Conservation (phyloP, 345 rosid genomes). For the Moricandia arvensis region DNA sequence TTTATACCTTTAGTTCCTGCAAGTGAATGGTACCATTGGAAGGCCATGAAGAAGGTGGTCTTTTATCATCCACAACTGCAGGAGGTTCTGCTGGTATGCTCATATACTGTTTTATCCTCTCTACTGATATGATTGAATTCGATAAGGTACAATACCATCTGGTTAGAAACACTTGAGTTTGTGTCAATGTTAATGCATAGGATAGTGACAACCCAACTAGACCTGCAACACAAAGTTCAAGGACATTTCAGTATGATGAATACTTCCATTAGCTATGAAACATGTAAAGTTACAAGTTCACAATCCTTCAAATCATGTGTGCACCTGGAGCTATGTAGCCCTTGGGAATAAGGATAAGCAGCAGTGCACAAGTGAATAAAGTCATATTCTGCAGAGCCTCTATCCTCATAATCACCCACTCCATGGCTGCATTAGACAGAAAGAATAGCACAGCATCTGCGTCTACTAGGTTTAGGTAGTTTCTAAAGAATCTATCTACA, state of each 20-base stretch:
- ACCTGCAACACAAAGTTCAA: slow-evolving; percentile 40
- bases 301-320: not conserved
- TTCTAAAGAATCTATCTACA: slow-evolving; percentile 58
- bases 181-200: slow-evolving; percentile 61
- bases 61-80: slow-evolving; percentile 53
- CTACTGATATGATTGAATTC: slow-evolving; percentile 68
- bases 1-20: slow-evolving; percentile 56
- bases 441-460: slow-evolving; percentile 72
- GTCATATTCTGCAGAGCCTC: slow-evolving; percentile 72
- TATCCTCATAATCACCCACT: slow-evolving; percentile 73
- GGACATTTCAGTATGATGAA: too few relatives aligned
- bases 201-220: slow-evolving; percentile 78
- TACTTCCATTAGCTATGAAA: too few relatives aligned
- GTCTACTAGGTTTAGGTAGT: slow-evolving; percentile 63
- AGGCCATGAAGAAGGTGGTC: slow-evolving; percentile 73
- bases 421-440: slow-evolving; percentile 72
- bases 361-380: slow-evolving; percentile 65
- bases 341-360: slow-evolving; percentile 69
- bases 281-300: too few relatives aligned
- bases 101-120: slow-evolving; percentile 78
- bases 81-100: slow-evolving; percentile 59
- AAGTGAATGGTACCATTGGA: slow-evolving; percentile 64
- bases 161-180: slow-evolving; percentile 50
- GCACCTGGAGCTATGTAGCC: slow-evolving; percentile 58
- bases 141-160: slow-evolving; percentile 64